These are phyloP conservation scores for Truncatella angustata DNA, from an alignment of 2,329 filamentous ascomycete genomes.

Conservation along the genomic window DNA sequence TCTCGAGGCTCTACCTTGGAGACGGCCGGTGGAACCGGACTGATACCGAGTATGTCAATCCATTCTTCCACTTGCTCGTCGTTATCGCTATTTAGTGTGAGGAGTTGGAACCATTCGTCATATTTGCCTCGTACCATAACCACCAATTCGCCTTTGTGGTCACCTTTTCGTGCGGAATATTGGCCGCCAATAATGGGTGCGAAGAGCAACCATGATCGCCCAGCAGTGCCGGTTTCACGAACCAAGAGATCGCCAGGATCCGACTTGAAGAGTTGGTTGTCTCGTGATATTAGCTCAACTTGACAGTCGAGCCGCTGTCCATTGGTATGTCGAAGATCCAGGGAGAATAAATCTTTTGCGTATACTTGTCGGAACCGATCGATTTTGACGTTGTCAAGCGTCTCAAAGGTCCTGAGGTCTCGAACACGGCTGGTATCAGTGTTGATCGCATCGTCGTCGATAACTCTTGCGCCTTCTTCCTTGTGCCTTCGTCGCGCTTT, in stretches of 20 bases:
- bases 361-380: constrained; percentile 79
- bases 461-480: constrained; percentile 69
- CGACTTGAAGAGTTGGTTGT: constrained; percentile 66
- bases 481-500: constrained; percentile 73
- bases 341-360: constrained; percentile 85
- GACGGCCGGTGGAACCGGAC: constrained; percentile 46
- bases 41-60: constrained; percentile 71
- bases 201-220: constrained; percentile 80
- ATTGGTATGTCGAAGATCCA: constrained; percentile 83
- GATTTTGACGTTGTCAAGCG: constrained; percentile 68
- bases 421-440: constrained; percentile 80
- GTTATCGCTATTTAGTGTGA: constrained; percentile 74
- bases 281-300: constrained; percentile 82
- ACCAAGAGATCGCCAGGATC: constrained; percentile 84
- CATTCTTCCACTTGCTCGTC: constrained; percentile 80
- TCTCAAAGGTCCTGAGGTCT: constrained; percentile 73
- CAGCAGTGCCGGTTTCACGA: constrained; percentile 77
- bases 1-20: constrained; percentile 29
- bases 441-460: constrained; percentile 82
- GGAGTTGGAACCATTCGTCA: constrained; percentile 78
- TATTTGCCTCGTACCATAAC: constrained; percentile 81
- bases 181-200: constrained; percentile 74
- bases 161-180: constrained; percentile 78
- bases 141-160: constrained; percentile 68
- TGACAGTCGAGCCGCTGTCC: constrained; percentile 88